These are phyloP conservation scores for Eremothecium coryli DNA, from an alignment of 1,139 yeast species.

Conservation along the genomic window DNA sequence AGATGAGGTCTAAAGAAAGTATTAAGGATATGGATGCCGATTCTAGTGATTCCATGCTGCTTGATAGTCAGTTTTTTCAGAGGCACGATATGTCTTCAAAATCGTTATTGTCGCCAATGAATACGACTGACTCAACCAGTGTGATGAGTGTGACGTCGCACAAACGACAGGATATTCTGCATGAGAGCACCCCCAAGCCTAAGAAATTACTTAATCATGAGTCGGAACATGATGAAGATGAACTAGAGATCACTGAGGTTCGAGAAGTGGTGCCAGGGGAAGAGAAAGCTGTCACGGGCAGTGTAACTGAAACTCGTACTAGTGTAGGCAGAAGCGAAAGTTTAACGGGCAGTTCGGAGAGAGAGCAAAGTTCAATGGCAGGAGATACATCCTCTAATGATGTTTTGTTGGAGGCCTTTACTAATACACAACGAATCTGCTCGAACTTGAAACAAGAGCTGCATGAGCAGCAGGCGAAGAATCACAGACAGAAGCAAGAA, in stretches of 20 bases:
- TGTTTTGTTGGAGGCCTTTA: conserved; percentile 29
- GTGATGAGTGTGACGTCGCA: not conserved
- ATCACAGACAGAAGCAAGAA: conserved; percentile 17
- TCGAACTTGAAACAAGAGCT: conserved; percentile 25
- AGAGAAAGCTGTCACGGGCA: too few relatives aligned
- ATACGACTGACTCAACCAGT: not conserved
- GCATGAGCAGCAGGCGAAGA: conserved; percentile 20
- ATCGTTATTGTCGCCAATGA: not conserved
- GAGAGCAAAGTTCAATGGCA: not conserved
- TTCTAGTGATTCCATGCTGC: conserved; percentile 10
- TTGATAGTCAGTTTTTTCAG: conserved; percentile 15
- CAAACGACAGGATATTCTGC: conserved; percentile 1
- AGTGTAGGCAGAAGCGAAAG: too few relatives aligned
- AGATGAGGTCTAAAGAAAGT: conserved; percentile 13
- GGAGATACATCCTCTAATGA: conserved; percentile 23
- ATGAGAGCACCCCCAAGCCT: conserved; percentile 10
- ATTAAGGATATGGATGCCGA: conserved; percentile 8
- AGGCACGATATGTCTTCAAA: conserved; percentile 5
- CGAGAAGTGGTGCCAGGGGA: conserved; percentile 13
- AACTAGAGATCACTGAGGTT: conserved; percentile 27
- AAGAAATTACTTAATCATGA: not conserved
- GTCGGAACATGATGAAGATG: conserved; percentile 19
- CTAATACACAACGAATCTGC: conserved; percentile 28
- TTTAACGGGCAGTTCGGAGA: conserved; percentile 1
- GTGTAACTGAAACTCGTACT: too few relatives aligned